A percentile compares a stretch with the other conserved stretches of the same genome.
These are phyloP conservation scores for Saccharomycopsis sp. DNA, from an alignment of 805 yeast species.

Conservation along the genomic window DNA sequence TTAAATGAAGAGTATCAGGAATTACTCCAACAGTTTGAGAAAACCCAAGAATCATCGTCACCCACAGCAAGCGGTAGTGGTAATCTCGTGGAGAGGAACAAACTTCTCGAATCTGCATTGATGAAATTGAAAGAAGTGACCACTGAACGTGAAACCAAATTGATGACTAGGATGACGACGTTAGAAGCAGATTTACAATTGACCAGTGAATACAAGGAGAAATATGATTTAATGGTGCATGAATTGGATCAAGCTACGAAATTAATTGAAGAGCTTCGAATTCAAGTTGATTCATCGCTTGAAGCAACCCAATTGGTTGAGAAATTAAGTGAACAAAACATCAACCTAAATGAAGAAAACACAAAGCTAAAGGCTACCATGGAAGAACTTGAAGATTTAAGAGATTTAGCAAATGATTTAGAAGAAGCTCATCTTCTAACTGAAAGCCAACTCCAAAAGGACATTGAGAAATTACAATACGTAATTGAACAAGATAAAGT, in stretches of 20 bases:
- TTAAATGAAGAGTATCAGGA: constrained; percentile 30
- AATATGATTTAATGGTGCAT: constrained; percentile 12
- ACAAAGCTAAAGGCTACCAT: constrained; percentile 32
- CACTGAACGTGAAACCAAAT: constrained; percentile 25
- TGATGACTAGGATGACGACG: constrained; percentile 24
- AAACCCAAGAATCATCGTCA: constrained; percentile 31
- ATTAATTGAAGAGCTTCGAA: constrained; percentile 26
- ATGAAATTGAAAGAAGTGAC: constrained; percentile 29
- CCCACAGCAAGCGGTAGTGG: constrained; percentile 14
- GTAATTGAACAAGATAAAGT: constrained; percentile 6
- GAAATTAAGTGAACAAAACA: constrained; percentile 31
- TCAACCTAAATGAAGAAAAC: constrained; percentile 31
- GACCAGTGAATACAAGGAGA: constrained; percentile 5
- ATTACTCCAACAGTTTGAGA: constrained; percentile 29
- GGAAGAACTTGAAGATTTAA: constrained; percentile 42
- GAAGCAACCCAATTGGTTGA: constrained; percentile 31
- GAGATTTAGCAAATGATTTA: constrained; percentile 41
- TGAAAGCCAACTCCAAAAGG: constrained; percentile 37
- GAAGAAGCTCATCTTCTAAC: constrained; percentile 37
- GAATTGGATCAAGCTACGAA: constrained; percentile 21
- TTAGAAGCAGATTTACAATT: constrained; percentile 12
- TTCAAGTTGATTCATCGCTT: constrained; percentile 26
- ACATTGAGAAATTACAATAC: constrained; percentile 27
- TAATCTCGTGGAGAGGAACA: constrained; percentile 27
- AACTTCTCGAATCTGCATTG: constrained; percentile 37